Evolutionary conservation across 768 basidiomycete genomes (phyloP), one percentile per base, ranked within the genome.

Genomic region (Tephrocybe sp.): DNA sequence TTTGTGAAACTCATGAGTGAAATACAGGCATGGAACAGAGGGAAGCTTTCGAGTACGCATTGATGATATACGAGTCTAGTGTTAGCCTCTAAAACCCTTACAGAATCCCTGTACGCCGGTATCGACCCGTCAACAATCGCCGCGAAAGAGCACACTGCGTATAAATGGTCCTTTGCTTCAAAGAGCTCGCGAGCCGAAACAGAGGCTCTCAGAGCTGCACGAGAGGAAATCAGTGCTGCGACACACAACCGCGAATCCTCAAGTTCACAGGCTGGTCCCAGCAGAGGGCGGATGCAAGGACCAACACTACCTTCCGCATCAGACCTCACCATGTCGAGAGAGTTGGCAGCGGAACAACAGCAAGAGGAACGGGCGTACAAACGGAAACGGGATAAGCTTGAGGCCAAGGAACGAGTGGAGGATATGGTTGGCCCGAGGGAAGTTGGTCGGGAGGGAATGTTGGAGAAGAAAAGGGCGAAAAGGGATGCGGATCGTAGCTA

Each of bases 161-260:
- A 92, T 69, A 93, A 90, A 70, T 95, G 93, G 93, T 81, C 83
- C 0, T 94, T 95, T 62, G 84, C 86, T 2, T 79, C 83, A 17
- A 88, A 89, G 50, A 62, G 71, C 2, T 80, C 80, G 17, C 73
- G 74, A n/a, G 77, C 74, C 0, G 88, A 92, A 30, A 67, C 65
- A 11, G 77, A 77, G 1, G 81, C 84, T 0, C 65, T 91, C n/a
- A 77, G 75, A 12, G 69, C 73, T 15, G 80, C 80, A 1, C 81
- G 86, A 21, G 79, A 79, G 49, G 77, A 81, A 47, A 85, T 93
- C 3, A 70, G 70, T 23, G 73, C 73, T 6, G 78, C 78, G 8
- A 81, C 78, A 4, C 70, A 74, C 50, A 68, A 66, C 40, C 66
- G 64, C 18, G 65, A 67, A 17, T 6, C 18, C 8, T 15, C 51